Percentiles rank a stretch among this genome's conserved stretches.
phyloP scores from a whole-genome alignment of 2,329 filamentous ascomycete genomes.

The Hypomyces rosellus region DNA sequence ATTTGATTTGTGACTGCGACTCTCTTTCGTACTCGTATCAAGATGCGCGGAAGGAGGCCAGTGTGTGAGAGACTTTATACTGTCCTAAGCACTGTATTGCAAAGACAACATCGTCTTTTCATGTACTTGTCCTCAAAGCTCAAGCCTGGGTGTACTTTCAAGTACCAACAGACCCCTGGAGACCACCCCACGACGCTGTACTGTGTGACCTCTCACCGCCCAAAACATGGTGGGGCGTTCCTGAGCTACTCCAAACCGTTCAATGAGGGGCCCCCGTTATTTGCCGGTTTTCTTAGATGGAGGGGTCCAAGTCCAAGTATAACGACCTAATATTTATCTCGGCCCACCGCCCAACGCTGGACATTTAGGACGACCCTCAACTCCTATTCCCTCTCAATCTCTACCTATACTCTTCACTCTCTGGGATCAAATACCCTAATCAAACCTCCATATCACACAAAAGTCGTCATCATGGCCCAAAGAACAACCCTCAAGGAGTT shows the following conservation, averaged over 20 bases:
- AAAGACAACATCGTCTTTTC: no score
- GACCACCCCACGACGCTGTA: no score
- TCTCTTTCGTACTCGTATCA: not conserved
- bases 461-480: slow-evolving; percentile 49
- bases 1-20: not conserved
- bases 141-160: no score
- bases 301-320: not conserved
- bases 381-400: not conserved
- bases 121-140: no score
- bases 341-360: not conserved
- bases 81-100: no score
- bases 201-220: not conserved
- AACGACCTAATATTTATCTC: not conserved
- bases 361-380: not conserved
- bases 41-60: not conserved
- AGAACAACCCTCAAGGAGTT: slow-evolving; percentile 78
- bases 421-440: not conserved
- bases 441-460: not conserved
- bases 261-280: not conserved
- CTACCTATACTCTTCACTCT: not conserved
- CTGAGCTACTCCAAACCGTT: not conserved
- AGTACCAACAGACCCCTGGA: no score
- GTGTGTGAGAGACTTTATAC: no score
- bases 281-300: not conserved
- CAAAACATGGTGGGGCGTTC: not conserved